phyloP scores from a whole-genome alignment of 1,139 yeast species.

The Nakaseomyces sp. region DNA sequence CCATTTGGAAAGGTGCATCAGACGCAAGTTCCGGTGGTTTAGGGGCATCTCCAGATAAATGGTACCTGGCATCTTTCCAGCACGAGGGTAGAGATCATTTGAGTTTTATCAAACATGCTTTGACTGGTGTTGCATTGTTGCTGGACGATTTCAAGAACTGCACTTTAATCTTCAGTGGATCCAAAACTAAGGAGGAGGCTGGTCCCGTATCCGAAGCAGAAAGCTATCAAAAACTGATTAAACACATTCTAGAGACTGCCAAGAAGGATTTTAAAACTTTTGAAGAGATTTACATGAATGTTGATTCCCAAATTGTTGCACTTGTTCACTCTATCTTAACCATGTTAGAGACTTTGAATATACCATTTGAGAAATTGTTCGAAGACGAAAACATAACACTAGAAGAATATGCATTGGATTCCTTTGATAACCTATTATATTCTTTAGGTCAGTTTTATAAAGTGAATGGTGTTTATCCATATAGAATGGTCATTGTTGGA shows the following conservation, averaged over 20 bases:
- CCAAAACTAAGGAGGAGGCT: slow-evolving; percentile 50
- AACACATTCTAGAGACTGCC: slow-evolving; percentile 15
- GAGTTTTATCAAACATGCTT: slow-evolving; percentile 57
- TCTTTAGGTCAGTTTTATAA: slow-evolving; percentile 52
- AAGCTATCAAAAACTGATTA: slow-evolving; percentile 38
- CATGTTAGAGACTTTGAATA: slow-evolving; percentile 7
- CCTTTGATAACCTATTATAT: slow-evolving; percentile 68
- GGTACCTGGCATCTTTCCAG: slow-evolving; percentile 64
- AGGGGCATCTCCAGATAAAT: slow-evolving; percentile 42
- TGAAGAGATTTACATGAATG: neutral
- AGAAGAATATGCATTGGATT: slow-evolving; percentile 74
- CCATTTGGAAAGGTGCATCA: slow-evolving; percentile 43
- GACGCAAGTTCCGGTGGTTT: slow-evolving; percentile 19
- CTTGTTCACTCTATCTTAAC: slow-evolving; percentile 6
- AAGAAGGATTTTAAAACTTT: neutral
- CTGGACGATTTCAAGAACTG: slow-evolving; percentile 28
- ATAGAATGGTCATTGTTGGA: slow-evolving; percentile 50
- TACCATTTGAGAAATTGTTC: slow-evolving; percentile 14
- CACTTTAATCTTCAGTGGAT: slow-evolving; percentile 55
- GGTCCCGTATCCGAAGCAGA: slow-evolving; percentile 54
- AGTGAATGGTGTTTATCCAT: slow-evolving; percentile 42
- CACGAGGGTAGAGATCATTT: slow-evolving; percentile 58
- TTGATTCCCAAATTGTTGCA: slow-evolving; percentile 13
- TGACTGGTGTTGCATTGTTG: slow-evolving; percentile 32
- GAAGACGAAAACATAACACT: slow-evolving; percentile 18